These are phyloP conservation scores for Colletotrichum sansevieriae DNA, from an alignment of 2,329 filamentous ascomycete species.

Conservation along the genomic window DNA sequence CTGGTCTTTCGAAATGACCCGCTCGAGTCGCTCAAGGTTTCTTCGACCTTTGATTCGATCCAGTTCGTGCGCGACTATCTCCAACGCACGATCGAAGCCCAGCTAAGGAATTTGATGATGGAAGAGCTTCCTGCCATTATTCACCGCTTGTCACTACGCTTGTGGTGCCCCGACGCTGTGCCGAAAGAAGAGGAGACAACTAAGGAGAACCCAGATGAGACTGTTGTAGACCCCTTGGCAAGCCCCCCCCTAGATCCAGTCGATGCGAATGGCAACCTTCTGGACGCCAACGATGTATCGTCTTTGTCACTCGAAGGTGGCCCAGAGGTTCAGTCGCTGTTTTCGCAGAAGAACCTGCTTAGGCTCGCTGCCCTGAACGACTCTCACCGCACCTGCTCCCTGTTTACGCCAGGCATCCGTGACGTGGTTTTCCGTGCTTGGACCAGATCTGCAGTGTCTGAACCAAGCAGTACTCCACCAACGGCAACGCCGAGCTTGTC, in stretches of 20 bases:
- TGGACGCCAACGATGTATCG: slow-evolving; percentile 82
- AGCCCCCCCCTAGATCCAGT: slow-evolving; percentile 86
- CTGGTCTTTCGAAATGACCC: slow-evolving; percentile 98
- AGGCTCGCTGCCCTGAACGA: slow-evolving; percentile 86
- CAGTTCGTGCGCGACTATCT: slow-evolving; percentile 98
- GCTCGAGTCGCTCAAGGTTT: slow-evolving; percentile 96
- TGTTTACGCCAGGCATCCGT: slow-evolving; percentile 91
- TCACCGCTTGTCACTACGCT: slow-evolving; percentile 86
- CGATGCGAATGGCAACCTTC: slow-evolving; percentile 81
- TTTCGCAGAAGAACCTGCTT: slow-evolving; percentile 94
- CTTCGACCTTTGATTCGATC: slow-evolving; percentile 98
- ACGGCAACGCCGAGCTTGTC: slow-evolving; percentile 66
- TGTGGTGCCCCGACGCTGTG: slow-evolving; percentile 91
- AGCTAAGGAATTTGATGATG: slow-evolving; percentile 95
- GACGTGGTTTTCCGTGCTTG: slow-evolving; percentile 94
- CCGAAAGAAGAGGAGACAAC: slow-evolving; percentile 71
- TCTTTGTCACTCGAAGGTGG: slow-evolving; percentile 83
- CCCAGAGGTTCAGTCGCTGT: slow-evolving; percentile 86
- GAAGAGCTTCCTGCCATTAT: slow-evolving; percentile 97
- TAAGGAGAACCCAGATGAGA: slow-evolving; percentile 66
- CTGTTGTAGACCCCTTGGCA: slow-evolving; percentile 82
- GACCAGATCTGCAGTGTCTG: slow-evolving; percentile 80
- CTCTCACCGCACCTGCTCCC: slow-evolving; percentile 88
- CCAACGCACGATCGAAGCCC: slow-evolving; percentile 94
- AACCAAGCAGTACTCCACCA: slow-evolving; percentile 63